A percentile compares a stretch with the other conserved stretches of the same genome.
These are phyloP conservation scores for Phytophthora hybrid DNA, from an alignment of 352 stramenopile species.

Conservation along the genomic window DNA sequence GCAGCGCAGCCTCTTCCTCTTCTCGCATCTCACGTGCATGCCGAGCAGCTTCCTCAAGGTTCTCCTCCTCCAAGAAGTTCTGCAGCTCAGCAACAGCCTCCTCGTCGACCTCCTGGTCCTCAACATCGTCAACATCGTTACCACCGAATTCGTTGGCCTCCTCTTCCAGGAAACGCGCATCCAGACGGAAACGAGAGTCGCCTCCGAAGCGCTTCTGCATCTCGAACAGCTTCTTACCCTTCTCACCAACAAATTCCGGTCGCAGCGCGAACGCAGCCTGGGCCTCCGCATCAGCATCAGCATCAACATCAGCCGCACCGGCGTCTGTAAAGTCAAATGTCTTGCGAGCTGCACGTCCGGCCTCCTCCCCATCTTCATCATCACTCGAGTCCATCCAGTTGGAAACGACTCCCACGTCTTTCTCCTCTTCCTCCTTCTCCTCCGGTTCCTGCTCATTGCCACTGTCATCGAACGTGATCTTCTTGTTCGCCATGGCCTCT, in stretches of 20 bases:
- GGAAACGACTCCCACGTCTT: constrained; percentile 26
- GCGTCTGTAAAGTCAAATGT: constrained; percentile 58
- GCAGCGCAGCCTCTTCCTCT: constrained; percentile 63
- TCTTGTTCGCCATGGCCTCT: constrained; percentile 52
- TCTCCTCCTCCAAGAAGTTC: constrained; percentile 58
- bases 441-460: constrained; percentile 65
- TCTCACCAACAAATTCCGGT: constrained; percentile 75
- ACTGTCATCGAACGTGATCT: constrained; percentile 83
- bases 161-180: constrained; percentile 79
- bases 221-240: constrained; percentile 81
- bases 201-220: constrained; percentile 84
- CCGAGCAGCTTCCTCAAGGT: constrained; percentile 38
- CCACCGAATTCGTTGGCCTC: constrained; percentile 69
- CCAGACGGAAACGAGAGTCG: constrained; percentile 81
- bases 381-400: constrained; percentile 74
- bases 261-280: constrained; percentile 64
- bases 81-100: constrained; percentile 49
- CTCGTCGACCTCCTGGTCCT: constrained; percentile 29
- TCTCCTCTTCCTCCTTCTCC: constrained; percentile 15
- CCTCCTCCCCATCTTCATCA: constrained; percentile 46
- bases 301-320: constrained; percentile 31
- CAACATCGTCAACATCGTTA: constrained; percentile 48
- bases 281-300: constrained; percentile 39
- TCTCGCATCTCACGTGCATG: constrained; percentile 53
- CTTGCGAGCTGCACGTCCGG: constrained; percentile 27